Conservation (phyloP, 2,329 filamentous ascomycete genomes). For the Colletotrichum lupini region DNA sequence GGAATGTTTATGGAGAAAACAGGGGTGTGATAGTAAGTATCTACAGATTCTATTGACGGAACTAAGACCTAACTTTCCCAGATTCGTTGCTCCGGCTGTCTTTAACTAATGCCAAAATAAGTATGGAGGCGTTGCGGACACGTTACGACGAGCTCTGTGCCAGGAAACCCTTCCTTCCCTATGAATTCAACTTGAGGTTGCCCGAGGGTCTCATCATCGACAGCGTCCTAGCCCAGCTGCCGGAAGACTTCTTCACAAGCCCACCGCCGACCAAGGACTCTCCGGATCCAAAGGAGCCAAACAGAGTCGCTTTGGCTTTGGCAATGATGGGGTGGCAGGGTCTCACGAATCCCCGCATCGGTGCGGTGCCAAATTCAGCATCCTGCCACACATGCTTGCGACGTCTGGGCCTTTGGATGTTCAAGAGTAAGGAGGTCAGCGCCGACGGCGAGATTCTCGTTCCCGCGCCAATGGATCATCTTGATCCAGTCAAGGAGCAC, state of each 20-base stretch:
- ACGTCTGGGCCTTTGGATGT: conserved; percentile 93
- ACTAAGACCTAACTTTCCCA: conserved; percentile 43
- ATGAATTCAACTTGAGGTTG: conserved; percentile 70
- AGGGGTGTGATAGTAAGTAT: conserved; percentile 81
- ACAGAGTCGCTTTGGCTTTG: conserved; percentile 73
- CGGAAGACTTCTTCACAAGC: conserved; percentile 64
- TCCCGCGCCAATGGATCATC: conserved; percentile 71
- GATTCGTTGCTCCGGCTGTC: conserved; percentile 71
- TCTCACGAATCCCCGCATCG: conserved; percentile 62
- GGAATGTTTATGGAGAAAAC: conserved; percentile 86
- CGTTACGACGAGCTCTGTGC: conserved; percentile 73
- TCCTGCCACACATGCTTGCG: conserved; percentile 89
- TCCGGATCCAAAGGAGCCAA: conserved; percentile 48
- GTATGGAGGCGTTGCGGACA: conserved; percentile 67
- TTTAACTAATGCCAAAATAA: conserved; percentile 69
- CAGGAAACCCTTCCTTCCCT: conserved; percentile 67
- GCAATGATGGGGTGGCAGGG: conserved; percentile 83
- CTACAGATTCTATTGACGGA: background rate
- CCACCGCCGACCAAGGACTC: conserved; percentile 45
- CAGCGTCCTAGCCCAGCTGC: conserved; percentile 60
- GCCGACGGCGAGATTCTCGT: conserved; percentile 63
- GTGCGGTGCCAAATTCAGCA: conserved; percentile 77
- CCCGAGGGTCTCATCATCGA: conserved; percentile 65
- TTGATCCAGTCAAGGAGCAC: conserved; percentile 79
- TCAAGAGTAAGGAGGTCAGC: conserved; percentile 78